Percentiles rank a stretch among this genome's conserved stretches.
phyloP scores from a whole-genome alignment of 164 flowering plant genomes.

The Umbellularia californica region DNA sequence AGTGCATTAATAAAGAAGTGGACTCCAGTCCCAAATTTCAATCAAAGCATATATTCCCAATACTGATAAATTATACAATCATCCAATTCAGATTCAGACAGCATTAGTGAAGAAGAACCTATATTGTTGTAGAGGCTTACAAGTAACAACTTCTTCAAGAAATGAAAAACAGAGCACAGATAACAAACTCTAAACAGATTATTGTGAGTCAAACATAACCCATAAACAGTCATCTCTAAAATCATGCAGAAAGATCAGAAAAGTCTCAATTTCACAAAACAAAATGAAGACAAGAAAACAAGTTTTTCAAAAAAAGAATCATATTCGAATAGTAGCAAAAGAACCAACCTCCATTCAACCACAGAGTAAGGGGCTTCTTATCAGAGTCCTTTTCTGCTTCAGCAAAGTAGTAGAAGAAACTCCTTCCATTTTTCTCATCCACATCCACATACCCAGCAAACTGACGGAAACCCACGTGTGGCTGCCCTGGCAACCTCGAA shows the following conservation, averaged over 20 bases:
- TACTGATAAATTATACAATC: background rate
- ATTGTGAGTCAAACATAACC: background rate
- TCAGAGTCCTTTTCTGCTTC: constrained; percentile 66
- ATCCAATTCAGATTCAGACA: background rate
- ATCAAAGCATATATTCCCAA: too few species aligned
- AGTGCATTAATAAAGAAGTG: background rate
- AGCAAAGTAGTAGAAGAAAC: constrained; percentile 90
- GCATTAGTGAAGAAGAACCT: too few species aligned
- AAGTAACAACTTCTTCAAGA: background rate
- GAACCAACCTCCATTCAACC: constrained; percentile 93
- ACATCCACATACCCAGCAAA: constrained; percentile 87
- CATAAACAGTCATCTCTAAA: background rate
- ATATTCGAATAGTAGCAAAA: background rate
- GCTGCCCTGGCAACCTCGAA: constrained; percentile 77
- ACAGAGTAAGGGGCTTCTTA: constrained; percentile 70
- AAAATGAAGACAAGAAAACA: background rate
- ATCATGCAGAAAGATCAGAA: background rate
- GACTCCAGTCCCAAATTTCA: background rate
- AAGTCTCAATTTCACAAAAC: background rate
- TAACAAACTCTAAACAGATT: background rate
- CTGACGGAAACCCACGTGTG: constrained; percentile 72
- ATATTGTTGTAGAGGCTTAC: background rate
- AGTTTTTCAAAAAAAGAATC: too few species aligned
- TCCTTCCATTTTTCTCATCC: constrained; percentile 71
- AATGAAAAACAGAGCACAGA: background rate